Percentiles rank a stretch among this genome's conserved stretches.
Conservation (phyloP, 129 eudicot species). For the Pseudognaphalium luteoalbum region DNA sequence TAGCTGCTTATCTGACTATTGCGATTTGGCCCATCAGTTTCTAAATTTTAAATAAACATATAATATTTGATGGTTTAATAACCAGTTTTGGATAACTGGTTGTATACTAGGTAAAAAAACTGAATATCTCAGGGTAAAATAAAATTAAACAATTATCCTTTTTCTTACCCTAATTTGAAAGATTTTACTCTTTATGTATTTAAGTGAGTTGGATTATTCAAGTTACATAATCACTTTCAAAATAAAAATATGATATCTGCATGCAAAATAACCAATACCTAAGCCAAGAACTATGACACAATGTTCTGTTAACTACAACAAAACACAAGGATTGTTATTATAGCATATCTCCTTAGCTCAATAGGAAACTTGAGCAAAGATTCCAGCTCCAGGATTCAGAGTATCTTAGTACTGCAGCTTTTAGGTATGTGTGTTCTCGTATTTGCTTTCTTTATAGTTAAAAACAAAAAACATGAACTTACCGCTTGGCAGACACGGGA, state of each 20-base stretch:
- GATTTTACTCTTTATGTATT: neutral
- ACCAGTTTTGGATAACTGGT: neutral
- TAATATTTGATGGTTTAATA: neutral
- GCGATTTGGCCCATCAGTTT: neutral
- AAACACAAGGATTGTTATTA: neutral
- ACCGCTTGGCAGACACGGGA: conserved; percentile 88
- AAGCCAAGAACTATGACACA: neutral
- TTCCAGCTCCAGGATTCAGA: conserved; percentile 10
- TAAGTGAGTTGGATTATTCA: neutral
- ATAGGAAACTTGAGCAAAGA: conserved; percentile 2
- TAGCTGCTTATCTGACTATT: neutral
- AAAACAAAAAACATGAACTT: conserved; percentile 30
- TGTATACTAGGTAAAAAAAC: neutral
- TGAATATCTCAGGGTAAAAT: neutral
- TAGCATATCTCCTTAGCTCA: neutral
- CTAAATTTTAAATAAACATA: neutral
- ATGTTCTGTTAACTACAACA: neutral
- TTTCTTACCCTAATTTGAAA: neutral
- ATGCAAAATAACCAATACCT: conserved; percentile 1
- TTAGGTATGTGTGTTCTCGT: neutral
- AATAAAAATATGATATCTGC: neutral
- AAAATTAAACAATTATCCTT: neutral
- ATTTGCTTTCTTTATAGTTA: neutral
- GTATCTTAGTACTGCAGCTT: neutral
- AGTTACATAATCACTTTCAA: conserved; percentile 1